Evolutionary conservation across 2,329 filamentous ascomycete species (phyloP).

Genomic region (Aspergillus sp.): DNA sequence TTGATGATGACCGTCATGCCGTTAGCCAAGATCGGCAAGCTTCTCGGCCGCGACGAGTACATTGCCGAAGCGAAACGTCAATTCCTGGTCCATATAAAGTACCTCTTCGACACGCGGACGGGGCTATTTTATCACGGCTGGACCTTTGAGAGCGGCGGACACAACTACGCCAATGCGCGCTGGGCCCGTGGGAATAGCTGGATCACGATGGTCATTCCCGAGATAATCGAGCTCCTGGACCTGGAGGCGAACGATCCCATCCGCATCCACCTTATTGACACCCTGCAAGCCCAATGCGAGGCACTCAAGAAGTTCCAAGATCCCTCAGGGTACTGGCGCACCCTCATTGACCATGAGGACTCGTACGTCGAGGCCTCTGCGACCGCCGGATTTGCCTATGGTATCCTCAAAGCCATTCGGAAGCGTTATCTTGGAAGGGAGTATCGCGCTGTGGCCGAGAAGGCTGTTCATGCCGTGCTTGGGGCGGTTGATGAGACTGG

Average conservation of each 20-base stretch:
- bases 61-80: constrained; percentile 69
- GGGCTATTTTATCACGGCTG: constrained; percentile 76
- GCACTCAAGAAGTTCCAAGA: constrained; percentile 55
- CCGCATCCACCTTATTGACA: constrained; percentile 40
- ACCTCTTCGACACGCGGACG: constrained; percentile 61
- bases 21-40: constrained; percentile 66
- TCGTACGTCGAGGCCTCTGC: constrained; percentile 70
- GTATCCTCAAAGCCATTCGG: constrained; percentile 63
- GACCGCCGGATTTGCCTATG: constrained; percentile 72
- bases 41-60: constrained; percentile 62
- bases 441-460: constrained; percentile 53
- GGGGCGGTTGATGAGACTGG: constrained; percentile 57
- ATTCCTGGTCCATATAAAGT: constrained; percentile 69
- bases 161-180: constrained; percentile 48
- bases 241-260: constrained; percentile 52
- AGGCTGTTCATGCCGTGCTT: constrained; percentile 58
- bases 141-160: constrained; percentile 60
- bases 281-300: constrained; percentile 59
- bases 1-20: constrained; percentile 82
- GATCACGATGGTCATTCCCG: constrained; percentile 75
- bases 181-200: constrained; percentile 53
- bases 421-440: constrained; percentile 58
- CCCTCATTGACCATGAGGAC: constrained; percentile 60
- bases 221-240: constrained; percentile 65
- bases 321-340: constrained; percentile 60